A percentile compares a stretch with the other conserved stretches of the same genome.
phyloP scores from a whole-genome alignment of 306 rosid species.

The Astragalus glycyphyllos region DNA sequence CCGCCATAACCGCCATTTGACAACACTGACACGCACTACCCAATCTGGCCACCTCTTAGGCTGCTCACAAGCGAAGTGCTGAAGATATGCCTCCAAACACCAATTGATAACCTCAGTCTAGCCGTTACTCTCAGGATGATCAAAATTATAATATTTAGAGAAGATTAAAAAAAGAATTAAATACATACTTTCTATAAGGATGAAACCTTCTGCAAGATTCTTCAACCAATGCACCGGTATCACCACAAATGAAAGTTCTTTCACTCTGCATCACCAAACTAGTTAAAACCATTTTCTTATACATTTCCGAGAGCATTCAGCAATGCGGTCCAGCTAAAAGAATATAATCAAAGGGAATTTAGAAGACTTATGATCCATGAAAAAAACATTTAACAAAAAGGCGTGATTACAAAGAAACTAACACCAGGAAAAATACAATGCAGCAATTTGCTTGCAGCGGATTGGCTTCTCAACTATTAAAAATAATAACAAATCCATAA shows the following conservation, averaged over 20 bases:
- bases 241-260: slow-evolving; percentile 79
- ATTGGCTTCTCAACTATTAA: slow-evolving; percentile 31
- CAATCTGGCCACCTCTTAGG: no score
- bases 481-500: slow-evolving; percentile 5
- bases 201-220: slow-evolving; percentile 60
- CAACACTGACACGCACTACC: no score
- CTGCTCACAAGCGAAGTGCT: no score
- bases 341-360: slow-evolving; percentile 27
- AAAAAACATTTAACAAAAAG: slow-evolving; percentile 14
- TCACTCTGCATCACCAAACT: slow-evolving; percentile 68
- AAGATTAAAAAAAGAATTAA: slow-evolving; percentile 28
- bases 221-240: slow-evolving; percentile 87
- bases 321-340: slow-evolving; percentile 27
- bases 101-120: no score
- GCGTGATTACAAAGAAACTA: slow-evolving; percentile 18
- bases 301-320: slow-evolving; percentile 15
- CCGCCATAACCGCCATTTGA: no score
- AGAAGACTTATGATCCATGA: slow-evolving; percentile 27
- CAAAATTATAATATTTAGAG: slow-evolving; percentile 25
- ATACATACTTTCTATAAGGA: slow-evolving; percentile 72
- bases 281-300: slow-evolving; percentile 29
- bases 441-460: slow-evolving; percentile 31
- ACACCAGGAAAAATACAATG: slow-evolving; percentile 10
- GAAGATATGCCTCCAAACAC: no score
- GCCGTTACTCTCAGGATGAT: not conserved